phyloP scores from a whole-genome alignment of 1,139 yeast genomes.

The Hanseniaspora gamundiae region DNA sequence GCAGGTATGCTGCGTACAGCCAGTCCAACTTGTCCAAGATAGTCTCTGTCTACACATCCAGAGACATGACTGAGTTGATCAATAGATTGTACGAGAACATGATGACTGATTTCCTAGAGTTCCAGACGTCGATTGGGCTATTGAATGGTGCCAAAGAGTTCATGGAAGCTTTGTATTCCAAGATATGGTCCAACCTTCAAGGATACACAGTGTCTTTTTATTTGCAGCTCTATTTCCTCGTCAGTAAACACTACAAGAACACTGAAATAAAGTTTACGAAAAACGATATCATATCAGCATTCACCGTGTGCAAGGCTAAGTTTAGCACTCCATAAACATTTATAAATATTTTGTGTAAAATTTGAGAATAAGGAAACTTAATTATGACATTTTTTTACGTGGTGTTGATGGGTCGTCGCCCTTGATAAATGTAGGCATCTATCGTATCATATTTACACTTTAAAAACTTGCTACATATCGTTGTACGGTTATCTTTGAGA shows the following conservation, averaged over 20 bases:
- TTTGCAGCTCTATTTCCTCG: conserved; percentile 29
- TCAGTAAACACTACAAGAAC: conserved; percentile 34
- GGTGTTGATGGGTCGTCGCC: too few relatives aligned
- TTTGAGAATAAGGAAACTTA: too few relatives aligned
- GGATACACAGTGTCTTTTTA: conserved; percentile 36
- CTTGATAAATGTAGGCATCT: too few relatives aligned
- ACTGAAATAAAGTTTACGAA: conserved; percentile 30
- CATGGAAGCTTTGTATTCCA: conserved; percentile 30
- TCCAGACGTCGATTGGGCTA: not conserved
- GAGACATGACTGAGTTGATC: conserved; percentile 46
- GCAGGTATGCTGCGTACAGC: conserved; percentile 53
- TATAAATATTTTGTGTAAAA: too few relatives aligned
- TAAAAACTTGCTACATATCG: too few relatives aligned
- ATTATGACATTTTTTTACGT: not conserved
- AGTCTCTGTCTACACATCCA: conserved; percentile 41
- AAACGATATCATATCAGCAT: conserved; percentile 32
- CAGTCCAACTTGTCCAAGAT: conserved; percentile 47
- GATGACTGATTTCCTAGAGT: conserved; percentile 41
- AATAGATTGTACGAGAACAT: conserved; percentile 45
- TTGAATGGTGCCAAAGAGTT: conserved; percentile 24
- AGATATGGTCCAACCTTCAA: conserved; percentile 41
- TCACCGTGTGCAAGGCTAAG: conserved; percentile 13
- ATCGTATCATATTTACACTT: too few relatives aligned
- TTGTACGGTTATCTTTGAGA: too few relatives aligned
- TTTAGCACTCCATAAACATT: not conserved